A percentile compares a stretch with the other conserved stretches of the same genome.
These are phyloP conservation scores for Aspergillus sp. DNA, from an alignment of 2,329 filamentous ascomycete genomes.

Conservation along the genomic window DNA sequence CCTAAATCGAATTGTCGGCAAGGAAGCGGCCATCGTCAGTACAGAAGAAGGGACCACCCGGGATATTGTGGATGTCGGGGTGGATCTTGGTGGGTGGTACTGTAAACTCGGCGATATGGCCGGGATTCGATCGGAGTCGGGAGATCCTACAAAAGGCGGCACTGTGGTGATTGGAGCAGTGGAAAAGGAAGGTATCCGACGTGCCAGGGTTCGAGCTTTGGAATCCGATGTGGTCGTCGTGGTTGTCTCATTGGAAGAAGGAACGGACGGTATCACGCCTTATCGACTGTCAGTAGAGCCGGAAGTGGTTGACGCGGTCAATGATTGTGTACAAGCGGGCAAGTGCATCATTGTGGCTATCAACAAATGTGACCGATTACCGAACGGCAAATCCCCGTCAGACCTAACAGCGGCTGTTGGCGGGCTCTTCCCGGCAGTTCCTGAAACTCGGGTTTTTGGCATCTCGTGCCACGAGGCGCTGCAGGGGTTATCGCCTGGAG, in stretches of 20 bases:
- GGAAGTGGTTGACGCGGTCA: slow-evolving; percentile 53
- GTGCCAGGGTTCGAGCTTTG: slow-evolving; percentile 74
- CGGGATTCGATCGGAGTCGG: slow-evolving; percentile 60
- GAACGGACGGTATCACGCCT: slow-evolving; percentile 19
- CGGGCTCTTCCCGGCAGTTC: slow-evolving; percentile 39
- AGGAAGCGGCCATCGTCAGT: slow-evolving; percentile 93
- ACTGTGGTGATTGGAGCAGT: slow-evolving; percentile 59
- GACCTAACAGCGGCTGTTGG: slow-evolving; percentile 34
- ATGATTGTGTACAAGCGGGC: slow-evolving; percentile 44
- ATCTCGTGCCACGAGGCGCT: slow-evolving; percentile 69
- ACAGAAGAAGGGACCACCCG: slow-evolving; percentile 88
- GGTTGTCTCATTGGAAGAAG: slow-evolving; percentile 66
- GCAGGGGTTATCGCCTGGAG: slow-evolving; percentile 6
- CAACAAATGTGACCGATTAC: slow-evolving; percentile 56
- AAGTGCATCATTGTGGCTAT: slow-evolving; percentile 55
- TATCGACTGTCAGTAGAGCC: slow-evolving; percentile 43
- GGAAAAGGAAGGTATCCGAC: slow-evolving; percentile 83
- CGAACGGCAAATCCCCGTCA: slow-evolving; percentile 11
- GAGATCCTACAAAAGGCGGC: slow-evolving; percentile 9
- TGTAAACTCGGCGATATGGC: slow-evolving; percentile 96
- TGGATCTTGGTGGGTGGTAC: slow-evolving; percentile 85
- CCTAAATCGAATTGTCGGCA: slow-evolving; percentile 81
- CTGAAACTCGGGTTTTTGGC: slow-evolving; percentile 47
- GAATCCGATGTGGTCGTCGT: slow-evolving; percentile 83
- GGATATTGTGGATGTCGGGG: slow-evolving; percentile 85